phyloP scores from a whole-genome alignment of 257 asterid genomes.

The Lantana camara region DNA sequence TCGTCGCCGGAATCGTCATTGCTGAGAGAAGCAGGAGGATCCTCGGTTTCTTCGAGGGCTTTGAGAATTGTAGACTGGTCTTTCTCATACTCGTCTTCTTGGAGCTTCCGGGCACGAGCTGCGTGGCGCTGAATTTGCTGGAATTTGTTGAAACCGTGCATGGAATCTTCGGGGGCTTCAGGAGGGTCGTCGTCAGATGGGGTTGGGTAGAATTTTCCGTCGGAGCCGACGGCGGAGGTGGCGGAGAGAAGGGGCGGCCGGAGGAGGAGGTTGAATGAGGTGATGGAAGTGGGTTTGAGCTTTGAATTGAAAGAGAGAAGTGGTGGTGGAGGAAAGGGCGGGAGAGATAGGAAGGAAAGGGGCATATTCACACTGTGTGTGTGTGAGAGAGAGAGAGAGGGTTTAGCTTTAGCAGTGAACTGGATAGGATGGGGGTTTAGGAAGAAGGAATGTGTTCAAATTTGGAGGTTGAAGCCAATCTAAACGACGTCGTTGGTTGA shows the following conservation, averaged over 20 bases:
- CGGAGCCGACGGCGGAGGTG: slow-evolving; percentile 75
- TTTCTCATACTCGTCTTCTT: slow-evolving; percentile 67
- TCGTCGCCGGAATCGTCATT: slow-evolving; percentile 68
- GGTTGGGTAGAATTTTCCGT: slow-evolving; percentile 75
- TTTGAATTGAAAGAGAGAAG: slow-evolving; percentile 33
- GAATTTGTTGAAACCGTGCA: slow-evolving; percentile 91
- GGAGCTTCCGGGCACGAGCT: slow-evolving; percentile 62
- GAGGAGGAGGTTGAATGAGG: slow-evolving; percentile 34
- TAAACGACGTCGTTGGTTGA: background rate
- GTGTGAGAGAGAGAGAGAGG: slow-evolving; percentile 31
- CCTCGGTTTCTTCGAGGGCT: slow-evolving; percentile 82
- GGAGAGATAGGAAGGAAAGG: slow-evolving; percentile 39
- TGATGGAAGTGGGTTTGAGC: slow-evolving; percentile 29
- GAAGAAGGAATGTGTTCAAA: background rate
- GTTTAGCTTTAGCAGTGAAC: slow-evolving; percentile 26
- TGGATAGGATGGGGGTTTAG: slow-evolving; percentile 34
- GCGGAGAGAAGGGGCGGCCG: slow-evolving; percentile 39
- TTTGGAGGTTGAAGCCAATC: background rate
- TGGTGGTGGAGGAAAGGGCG: slow-evolving; percentile 46
- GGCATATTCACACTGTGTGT: slow-evolving; percentile 36
- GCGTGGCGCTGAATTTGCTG: slow-evolving; percentile 91
- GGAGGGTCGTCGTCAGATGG: slow-evolving; percentile 96
- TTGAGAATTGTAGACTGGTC: slow-evolving; percentile 67
- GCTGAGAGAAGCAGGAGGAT: slow-evolving; percentile 27
- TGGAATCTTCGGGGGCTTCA: slow-evolving; percentile 91